Base-by-base conservation (phyloP, 495 filamentous ascomycete genomes). In the Aspergillus incahuasiensis region DNA sequence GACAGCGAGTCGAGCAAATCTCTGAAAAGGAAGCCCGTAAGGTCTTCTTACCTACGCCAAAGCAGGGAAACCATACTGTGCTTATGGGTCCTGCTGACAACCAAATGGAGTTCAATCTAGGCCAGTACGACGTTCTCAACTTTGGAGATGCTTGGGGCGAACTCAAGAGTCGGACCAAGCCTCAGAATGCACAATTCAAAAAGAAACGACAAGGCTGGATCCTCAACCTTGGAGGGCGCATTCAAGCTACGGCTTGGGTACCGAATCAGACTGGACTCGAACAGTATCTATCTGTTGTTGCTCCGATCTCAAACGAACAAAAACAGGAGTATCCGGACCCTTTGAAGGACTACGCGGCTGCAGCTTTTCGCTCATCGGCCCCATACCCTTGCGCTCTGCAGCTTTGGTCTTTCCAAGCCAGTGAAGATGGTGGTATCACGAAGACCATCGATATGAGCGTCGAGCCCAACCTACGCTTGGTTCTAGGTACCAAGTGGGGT, bases 401-500 rank as follows among this genome's bases (percentile, higher is more conserved):
- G 49, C 74, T 86, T 0, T 87, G 84, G 84, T 66, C 76, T 4
- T 82, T 87, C 65, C 64, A 67, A 54, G 65, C 72, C 5, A 67
- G 65, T 45, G 49, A 63, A 40, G 62, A 58, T 16, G 66, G 66
- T 1, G 42, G 56, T 12, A 32, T 61, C 4, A 68, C 65, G 7
- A 58, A 68, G 52, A 55, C 61, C 19, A 62, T 84, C 6, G 72
- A 82, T 60, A 68, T 74, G 57, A 54, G 56, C 15, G 58, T 19
- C 41, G 55, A 65, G 25, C 79, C 81, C 13, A 62, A 57, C 46
- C 63, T 82, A 50, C 71, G 65, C 42, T 61, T 79, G n/a, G 74
- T 79, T 3, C 57, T 87, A 18, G 88, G 85, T 60, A 79, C 80
- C 3, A 72, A 84, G 6, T 89, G 86, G 84, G 86, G 84, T 4